Evolutionary conservation across 768 basidiomycete genomes (phyloP).

Genomic region (Lanmaoa pseudosensibilis): DNA sequence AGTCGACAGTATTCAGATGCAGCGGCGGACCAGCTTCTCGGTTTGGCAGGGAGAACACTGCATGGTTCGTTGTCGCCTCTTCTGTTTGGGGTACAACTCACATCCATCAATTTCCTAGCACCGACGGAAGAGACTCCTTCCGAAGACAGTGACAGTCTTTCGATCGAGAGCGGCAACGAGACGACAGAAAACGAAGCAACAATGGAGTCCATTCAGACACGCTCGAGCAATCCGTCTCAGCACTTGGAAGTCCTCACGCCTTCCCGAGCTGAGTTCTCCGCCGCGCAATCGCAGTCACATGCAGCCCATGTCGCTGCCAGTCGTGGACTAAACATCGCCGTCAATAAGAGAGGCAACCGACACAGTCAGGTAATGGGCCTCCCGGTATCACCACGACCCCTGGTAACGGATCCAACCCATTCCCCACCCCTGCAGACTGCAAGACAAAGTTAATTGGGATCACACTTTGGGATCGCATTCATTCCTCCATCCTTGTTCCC

Average conservation of each 20-base stretch:
- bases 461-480: neutral
- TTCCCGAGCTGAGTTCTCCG: conserved; percentile 27
- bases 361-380: conserved; percentile 65
- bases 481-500: neutral
- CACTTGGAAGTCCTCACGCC: conserved; percentile 19
- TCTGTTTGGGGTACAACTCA: conserved; percentile 1
- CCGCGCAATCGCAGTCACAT: conserved; percentile 41
- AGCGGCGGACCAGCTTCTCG: conserved; percentile 81
- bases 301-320: conserved; percentile 64
- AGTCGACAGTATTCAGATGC: conserved; percentile 81
- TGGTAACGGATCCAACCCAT: conserved; percentile 6
- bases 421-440: conserved; percentile 27
- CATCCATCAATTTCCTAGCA: conserved; percentile 25
- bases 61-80: conserved; percentile 47
- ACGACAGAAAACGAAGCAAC: conserved; percentile 59
- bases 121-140: conserved; percentile 63
- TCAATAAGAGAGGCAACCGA: conserved; percentile 58
- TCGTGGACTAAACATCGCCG: conserved; percentile 68
- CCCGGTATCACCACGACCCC: conserved; percentile 45
- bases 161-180: conserved; percentile 73
- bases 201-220: conserved; percentile 43
- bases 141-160: conserved; percentile 67
- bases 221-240: conserved; percentile 40
- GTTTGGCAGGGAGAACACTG: conserved; percentile 68
- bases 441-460: conserved; percentile 22